Evolutionary conservation across 192 early-diverging fungal species (phyloP), one percentile per base, ranked within the genome.

Genomic region (Coemansia sp.): DNA sequence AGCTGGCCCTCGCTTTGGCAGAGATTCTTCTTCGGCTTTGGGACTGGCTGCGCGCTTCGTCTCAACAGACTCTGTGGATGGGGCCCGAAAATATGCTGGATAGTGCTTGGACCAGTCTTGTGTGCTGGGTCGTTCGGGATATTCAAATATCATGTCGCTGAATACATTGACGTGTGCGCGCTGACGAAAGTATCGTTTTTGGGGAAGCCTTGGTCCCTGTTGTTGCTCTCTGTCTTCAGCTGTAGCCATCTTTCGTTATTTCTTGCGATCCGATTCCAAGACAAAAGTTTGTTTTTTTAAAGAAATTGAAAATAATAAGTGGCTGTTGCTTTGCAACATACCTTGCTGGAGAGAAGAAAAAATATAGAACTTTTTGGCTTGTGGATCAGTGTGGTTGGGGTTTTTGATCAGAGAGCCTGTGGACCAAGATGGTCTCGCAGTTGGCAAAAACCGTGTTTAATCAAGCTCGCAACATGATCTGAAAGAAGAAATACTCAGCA

Each of bases 111-210:
- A 89, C 94, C 96, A 97, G 76, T 97, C 93, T 80, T 91, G 92
- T 25, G 88, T 81, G 30, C 83, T 77, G 23, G 98, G 98, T 27
- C 76, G 74, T 27, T 85, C 85, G 71, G 84, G 93, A 85, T 98
- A 98, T 54, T 92, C 90, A 49, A 98, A 83, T 7, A 87, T 83
- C 72, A 98, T 94, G 74, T 99, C 97, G 24, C 93, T 95, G 71
- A 99, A 98, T 4, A 92, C 88, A 67, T 99, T 99, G 55, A 95
- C 94, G 66, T 99, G 97, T 10, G 97, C 97, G 52, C 97, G 89
- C 71, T 92, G 89, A 23, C 88, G 81, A 65, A 86, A 91, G 67
- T 82, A 93, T 60, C 89, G 88, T 85, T 99, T 93, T 85, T 93
- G 82, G 5, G 76, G 82, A 14, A 80, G 77, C 68, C 60, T 74